phyloP scores from a whole-genome alignment of 495 filamentous ascomycete genomes.

The Sphaerosporella brunnea region DNA sequence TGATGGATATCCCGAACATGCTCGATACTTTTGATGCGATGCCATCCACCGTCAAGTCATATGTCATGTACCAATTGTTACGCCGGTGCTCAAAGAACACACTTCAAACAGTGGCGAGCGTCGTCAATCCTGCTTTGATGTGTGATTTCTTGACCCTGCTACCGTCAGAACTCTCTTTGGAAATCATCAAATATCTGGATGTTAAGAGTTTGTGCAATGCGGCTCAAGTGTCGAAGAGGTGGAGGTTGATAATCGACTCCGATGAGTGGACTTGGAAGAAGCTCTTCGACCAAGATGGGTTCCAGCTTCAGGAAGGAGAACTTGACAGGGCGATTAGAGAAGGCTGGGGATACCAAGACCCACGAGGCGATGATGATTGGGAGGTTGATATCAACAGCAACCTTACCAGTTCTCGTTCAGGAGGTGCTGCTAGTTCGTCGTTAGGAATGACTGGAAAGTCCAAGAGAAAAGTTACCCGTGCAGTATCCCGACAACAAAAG shows the following conservation, averaged over 20 bases:
- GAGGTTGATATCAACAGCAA: slow-evolving; percentile 56
- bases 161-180: slow-evolving; percentile 69
- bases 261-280: slow-evolving; percentile 95
- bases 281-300: slow-evolving; percentile 70
- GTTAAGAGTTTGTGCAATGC: slow-evolving; percentile 74
- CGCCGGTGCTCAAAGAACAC: slow-evolving; percentile 77
- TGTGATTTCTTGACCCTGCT: slow-evolving; percentile 76
- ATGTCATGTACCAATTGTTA: slow-evolving; percentile 90
- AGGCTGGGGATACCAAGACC: slow-evolving; percentile 99
- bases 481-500: slow-evolving; percentile 27
- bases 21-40: slow-evolving; percentile 80
- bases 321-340: slow-evolving; percentile 69
- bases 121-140: slow-evolving; percentile 91
- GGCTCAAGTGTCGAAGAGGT: slow-evolving; percentile 84
- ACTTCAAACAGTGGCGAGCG: slow-evolving; percentile 73
- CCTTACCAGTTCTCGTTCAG: slow-evolving; percentile 2
- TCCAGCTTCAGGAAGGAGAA: slow-evolving; percentile 60
- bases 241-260: slow-evolving; percentile 73
- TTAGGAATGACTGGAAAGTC: slow-evolving; percentile 9
- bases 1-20: slow-evolving; percentile 65
- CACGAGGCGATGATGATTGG: slow-evolving; percentile 50
- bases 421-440: not conserved
- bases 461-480: slow-evolving; percentile 34
- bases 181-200: slow-evolving; percentile 75
- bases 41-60: slow-evolving; percentile 71